Conservation (phyloP, 352 stramenopile genomes). For the Globisporangium cystogenes region DNA sequence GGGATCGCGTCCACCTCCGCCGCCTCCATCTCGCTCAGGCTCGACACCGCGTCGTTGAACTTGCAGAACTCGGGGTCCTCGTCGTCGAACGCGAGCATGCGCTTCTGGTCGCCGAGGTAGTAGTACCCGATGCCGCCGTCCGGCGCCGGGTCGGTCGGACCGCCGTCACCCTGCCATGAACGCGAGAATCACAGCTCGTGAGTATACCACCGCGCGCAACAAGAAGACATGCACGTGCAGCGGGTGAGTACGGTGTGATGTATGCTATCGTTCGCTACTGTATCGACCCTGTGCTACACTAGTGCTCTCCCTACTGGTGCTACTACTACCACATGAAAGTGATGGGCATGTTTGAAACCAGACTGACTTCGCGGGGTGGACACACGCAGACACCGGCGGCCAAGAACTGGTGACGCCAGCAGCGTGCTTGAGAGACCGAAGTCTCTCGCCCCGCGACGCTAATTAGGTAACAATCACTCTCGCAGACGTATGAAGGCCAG, state of each 20-base stretch:
- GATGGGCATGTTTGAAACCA: conserved; percentile 72
- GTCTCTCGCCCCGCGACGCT: conserved; percentile 57
- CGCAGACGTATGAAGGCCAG: conserved; percentile 88
- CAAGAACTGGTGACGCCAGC: conserved; percentile 79
- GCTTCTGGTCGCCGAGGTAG: conserved; percentile 83
- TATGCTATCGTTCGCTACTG: neutral
- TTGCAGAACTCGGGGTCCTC: conserved; percentile 63
- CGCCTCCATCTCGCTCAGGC: conserved; percentile 60
- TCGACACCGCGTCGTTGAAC: conserved; percentile 59
- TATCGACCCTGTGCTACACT: too few relatives aligned
- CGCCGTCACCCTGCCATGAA: conserved; percentile 53
- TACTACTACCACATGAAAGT: neutral
- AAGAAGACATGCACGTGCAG: neutral
- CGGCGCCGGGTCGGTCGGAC: conserved; percentile 58
- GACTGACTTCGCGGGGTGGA: conserved; percentile 81
- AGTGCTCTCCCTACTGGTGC: too few relatives aligned
- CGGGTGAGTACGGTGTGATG: neutral
- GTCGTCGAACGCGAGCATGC: conserved; percentile 70
- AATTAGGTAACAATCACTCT: conserved; percentile 85
- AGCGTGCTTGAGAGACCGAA: conserved; percentile 29
- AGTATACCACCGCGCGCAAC: neutral
- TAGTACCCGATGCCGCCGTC: conserved; percentile 83
- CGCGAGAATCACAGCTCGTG: neutral
- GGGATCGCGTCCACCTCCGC: conserved; percentile 56
- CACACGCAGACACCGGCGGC: conserved; percentile 46